Percentiles rank a stretch among this genome's conserved stretches.
Conservation (phyloP, 2,329 filamentous ascomycete species). For the Colletotrichum sp. region DNA sequence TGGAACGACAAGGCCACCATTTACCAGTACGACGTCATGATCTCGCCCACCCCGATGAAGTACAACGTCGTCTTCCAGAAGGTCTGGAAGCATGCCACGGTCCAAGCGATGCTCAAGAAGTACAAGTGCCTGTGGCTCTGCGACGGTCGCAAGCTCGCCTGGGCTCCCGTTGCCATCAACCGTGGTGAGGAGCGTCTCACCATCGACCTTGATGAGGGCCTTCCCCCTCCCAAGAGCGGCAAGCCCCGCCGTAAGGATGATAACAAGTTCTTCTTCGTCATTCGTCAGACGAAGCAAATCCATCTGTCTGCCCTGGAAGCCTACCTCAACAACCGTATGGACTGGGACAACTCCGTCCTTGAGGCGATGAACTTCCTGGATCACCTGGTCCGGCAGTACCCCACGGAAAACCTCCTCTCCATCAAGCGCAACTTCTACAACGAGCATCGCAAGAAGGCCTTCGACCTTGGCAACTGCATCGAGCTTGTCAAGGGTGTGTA, state of each 20-base stretch:
- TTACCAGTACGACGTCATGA: constrained; percentile 82
- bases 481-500: constrained; percentile 91
- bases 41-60: constrained; percentile 69
- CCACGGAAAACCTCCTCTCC: constrained; percentile 67
- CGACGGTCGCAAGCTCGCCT: constrained; percentile 86
- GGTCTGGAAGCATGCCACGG: constrained; percentile 71
- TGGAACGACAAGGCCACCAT: constrained; percentile 66
- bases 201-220: constrained; percentile 77
- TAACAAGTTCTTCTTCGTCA: constrained; percentile 64
- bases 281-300: constrained; percentile 71
- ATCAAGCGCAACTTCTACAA: constrained; percentile 87
- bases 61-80: constrained; percentile 70
- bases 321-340: constrained; percentile 67
- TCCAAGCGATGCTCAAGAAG: constrained; percentile 60
- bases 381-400: constrained; percentile 83
- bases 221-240: constrained; percentile 40
- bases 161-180: constrained; percentile 51
- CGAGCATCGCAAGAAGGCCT: constrained; percentile 52
- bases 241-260: constrained; percentile 31
- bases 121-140: constrained; percentile 67
- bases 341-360: constrained; percentile 71
- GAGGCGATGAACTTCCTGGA: constrained; percentile 91
- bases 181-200: constrained; percentile 57
- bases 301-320: constrained; percentile 68
- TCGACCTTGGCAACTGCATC: constrained; percentile 62